These are phyloP conservation scores for Setaria viridis DNA, from an alignment of 202 grass and related monocot species.

Conservation along the genomic window DNA sequence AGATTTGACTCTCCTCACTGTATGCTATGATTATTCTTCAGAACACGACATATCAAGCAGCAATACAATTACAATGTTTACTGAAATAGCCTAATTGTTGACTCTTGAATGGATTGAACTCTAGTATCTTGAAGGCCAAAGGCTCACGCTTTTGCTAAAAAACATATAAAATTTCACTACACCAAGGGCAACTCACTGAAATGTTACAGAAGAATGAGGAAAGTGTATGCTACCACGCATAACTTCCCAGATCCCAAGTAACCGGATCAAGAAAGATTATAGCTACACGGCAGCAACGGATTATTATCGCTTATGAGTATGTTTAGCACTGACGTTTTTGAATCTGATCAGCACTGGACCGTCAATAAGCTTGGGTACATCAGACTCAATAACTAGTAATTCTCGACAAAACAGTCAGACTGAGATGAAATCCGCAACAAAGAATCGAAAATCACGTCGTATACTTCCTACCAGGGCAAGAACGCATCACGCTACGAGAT, in stretches of 20 bases:
- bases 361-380: conserved; percentile 65
- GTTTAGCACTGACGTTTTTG: conserved; percentile 65
- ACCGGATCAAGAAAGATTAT: conserved; percentile 18
- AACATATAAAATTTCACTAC: neutral
- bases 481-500: neutral
- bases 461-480: neutral
- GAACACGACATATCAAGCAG: neutral
- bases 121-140: neutral
- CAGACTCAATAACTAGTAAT: neutral
- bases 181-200: neutral
- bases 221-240: conserved; percentile 62
- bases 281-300: conserved; percentile 49
- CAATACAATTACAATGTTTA: neutral
- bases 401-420: neutral
- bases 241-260: conserved; percentile 46
- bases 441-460: neutral
- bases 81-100: neutral
- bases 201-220: neutral
- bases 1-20: neutral
- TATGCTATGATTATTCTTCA: neutral
- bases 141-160: too few species aligned
- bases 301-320: conserved; percentile 85
- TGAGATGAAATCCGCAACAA: neutral
- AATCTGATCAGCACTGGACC: conserved; percentile 75
- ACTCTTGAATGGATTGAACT: neutral